A percentile compares a stretch with the other conserved stretches of the same genome.
Evolutionary conservation across 805 yeast species (phyloP).

Genomic region (Lipomyces anomalus): DNA sequence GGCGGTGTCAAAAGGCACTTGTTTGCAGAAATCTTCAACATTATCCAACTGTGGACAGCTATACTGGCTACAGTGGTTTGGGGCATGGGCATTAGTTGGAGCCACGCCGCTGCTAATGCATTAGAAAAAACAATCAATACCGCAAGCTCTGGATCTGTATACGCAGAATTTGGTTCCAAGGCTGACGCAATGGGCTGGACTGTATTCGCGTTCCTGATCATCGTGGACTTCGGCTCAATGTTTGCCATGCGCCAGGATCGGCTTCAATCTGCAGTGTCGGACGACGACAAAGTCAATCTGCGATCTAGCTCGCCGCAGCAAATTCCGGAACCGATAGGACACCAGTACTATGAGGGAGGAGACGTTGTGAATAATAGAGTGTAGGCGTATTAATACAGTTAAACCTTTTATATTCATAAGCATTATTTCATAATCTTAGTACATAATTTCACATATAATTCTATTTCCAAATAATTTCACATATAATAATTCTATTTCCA

Average conservation of each 20-base stretch:
- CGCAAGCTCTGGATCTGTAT: slow-evolving; percentile 7
- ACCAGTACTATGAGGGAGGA: no score
- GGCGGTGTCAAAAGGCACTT: not conserved
- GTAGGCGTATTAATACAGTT: no score
- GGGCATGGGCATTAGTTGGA: slow-evolving; percentile 17
- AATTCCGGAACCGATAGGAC: no score
- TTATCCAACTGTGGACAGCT: not conserved
- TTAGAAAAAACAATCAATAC: slow-evolving; percentile 4
- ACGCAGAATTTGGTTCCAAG: slow-evolving; percentile 11
- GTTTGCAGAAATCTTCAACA: not conserved
- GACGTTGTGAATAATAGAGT: no score
- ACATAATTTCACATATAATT: no score
- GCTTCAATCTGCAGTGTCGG: no score
- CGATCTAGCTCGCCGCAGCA: no score
- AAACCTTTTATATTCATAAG: no score
- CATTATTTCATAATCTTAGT: no score
- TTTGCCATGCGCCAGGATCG: not conserved
- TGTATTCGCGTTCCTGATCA: slow-evolving; percentile 11
- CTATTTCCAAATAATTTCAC: no score
- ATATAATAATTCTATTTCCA: no score
- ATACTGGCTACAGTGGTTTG: slow-evolving; percentile 10
- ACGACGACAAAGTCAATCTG: no score
- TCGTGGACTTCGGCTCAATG: slow-evolving; percentile 5
- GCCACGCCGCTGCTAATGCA: slow-evolving; percentile 15
- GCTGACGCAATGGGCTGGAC: slow-evolving; percentile 23